These are phyloP conservation scores for Plasmopara viticola DNA, from an alignment of 352 stramenopile genomes.

Conservation along the genomic window DNA sequence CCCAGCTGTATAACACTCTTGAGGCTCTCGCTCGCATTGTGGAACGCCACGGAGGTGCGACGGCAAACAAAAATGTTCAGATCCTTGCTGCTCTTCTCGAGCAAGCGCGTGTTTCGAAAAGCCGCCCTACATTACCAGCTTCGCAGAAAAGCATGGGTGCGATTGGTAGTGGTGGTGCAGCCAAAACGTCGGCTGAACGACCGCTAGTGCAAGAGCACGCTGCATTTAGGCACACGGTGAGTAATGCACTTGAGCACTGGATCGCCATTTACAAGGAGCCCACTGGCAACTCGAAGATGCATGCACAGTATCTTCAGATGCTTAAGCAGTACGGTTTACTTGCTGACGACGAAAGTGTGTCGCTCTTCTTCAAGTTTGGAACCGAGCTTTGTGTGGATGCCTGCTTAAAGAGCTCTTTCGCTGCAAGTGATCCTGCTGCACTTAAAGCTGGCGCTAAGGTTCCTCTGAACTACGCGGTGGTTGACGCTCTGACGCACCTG, in stretches of 20 bases:
- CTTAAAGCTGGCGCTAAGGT: conserved; percentile 43
- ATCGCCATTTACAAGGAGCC: conserved; percentile 96
- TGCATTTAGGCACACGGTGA: conserved; percentile 81
- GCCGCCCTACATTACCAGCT: conserved; percentile 13
- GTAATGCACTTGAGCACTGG: conserved; percentile 96
- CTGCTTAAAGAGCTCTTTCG: conserved; percentile 86
- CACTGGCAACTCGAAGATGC: conserved; percentile 90
- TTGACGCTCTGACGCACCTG: conserved; percentile 96
- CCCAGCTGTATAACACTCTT: conserved; percentile 91
- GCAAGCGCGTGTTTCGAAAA: conserved; percentile 62
- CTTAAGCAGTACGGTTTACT: conserved; percentile 95
- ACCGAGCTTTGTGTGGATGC: conserved; percentile 96
- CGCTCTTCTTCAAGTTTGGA: conserved; percentile 96
- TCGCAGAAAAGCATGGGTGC: conserved; percentile 46
- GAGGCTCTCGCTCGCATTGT: conserved; percentile 85
- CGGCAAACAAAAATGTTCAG: conserved; percentile 81
- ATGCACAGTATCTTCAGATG: conserved; percentile 96
- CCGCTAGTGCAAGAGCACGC: conserved; percentile 64
- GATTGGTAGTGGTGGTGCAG: conserved; percentile 46
- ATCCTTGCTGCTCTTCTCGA: conserved; percentile 75
- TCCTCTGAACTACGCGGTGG: conserved; percentile 87
- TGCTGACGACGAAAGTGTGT: conserved; percentile 94
- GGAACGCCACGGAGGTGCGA: conserved; percentile 64
- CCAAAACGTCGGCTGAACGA: conserved; percentile 27
- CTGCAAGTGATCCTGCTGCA: conserved; percentile 28